Conservation (phyloP, 2,329 filamentous ascomycete species). For the Calonectria pseudoturangicola region DNA sequence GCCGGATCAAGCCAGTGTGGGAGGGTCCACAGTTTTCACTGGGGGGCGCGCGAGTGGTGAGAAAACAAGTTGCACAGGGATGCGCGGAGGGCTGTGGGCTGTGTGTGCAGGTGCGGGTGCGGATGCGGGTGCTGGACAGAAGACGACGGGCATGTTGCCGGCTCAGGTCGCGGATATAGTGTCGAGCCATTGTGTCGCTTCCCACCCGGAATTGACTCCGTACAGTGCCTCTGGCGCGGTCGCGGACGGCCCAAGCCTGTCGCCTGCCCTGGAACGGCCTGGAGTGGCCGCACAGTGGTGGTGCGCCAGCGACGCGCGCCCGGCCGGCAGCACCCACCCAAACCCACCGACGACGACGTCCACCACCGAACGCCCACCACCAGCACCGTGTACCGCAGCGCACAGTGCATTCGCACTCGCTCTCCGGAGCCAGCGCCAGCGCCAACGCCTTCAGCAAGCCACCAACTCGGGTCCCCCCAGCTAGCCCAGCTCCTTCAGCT, state of each 20-base stretch:
- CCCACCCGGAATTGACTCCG: slow-evolving; percentile 1
- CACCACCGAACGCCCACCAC: background rate
- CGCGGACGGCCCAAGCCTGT: background rate
- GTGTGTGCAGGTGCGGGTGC: slow-evolving; percentile 4
- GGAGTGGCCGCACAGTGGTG: background rate
- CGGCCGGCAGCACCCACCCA: no score
- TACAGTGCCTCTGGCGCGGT: background rate
- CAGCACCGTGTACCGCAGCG: background rate
- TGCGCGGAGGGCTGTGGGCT: background rate
- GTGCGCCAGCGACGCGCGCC: background rate
- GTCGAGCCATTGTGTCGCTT: slow-evolving; percentile 12
- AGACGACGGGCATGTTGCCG: background rate
- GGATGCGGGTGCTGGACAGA: slow-evolving; percentile 19
- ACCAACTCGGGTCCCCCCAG: slow-evolving; percentile 13
- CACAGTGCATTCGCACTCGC: background rate
- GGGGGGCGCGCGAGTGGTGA: slow-evolving; percentile 22
- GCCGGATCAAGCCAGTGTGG: slow-evolving; percentile 44
- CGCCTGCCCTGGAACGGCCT: background rate
- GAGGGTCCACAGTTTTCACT: slow-evolving; percentile 33
- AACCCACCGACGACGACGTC: no score
- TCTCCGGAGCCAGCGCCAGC: background rate
- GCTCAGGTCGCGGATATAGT: slow-evolving; percentile 10
- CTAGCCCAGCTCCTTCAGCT: slow-evolving; percentile 12
- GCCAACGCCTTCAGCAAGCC: slow-evolving; percentile 25
- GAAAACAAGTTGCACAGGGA: slow-evolving; percentile 24